Evolutionary conservation across 495 filamentous ascomycete genomes (phyloP).

Genomic region (Choiromyces venosus): DNA sequence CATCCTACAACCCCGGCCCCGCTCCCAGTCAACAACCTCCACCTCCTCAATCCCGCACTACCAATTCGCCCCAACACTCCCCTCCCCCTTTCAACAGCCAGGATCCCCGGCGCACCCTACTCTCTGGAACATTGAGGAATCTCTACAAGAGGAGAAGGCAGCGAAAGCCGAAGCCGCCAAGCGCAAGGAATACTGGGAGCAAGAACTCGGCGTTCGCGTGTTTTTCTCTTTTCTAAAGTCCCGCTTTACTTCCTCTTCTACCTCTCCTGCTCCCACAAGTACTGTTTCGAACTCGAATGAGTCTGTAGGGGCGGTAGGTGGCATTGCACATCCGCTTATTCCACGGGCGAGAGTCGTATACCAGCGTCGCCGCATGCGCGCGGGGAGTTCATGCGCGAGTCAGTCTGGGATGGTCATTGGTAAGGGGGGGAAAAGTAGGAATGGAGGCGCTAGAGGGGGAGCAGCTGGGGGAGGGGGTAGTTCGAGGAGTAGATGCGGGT

Average conservation of each 20-base stretch:
- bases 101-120: constrained; percentile 49
- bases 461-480: constrained; percentile 47
- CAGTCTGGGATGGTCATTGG: constrained; percentile 55
- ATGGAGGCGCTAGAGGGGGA: constrained; percentile 44
- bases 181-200: constrained; percentile 63
- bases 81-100: constrained; percentile 1
- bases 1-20: constrained; percentile 21
- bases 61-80: constrained; percentile 36
- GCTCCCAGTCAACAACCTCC: constrained; percentile 33
- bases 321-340: constrained; percentile 50
- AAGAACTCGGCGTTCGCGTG: constrained; percentile 61
- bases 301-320: constrained; percentile 30
- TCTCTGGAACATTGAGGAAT: constrained; percentile 64
- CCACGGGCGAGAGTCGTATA: constrained; percentile 23
- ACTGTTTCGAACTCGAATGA: constrained; percentile 6
- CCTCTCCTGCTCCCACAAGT: constrained; percentile 39
- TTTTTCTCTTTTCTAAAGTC: constrained; percentile 63
- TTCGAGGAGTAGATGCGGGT: constrained; percentile 21
- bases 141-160: constrained; percentile 23
- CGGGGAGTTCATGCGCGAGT: constrained; percentile 58
- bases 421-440: constrained; percentile 43
- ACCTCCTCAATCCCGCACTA: constrained; percentile 29
- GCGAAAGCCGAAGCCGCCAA: constrained; percentile 23
- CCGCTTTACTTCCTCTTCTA: constrained; percentile 52
- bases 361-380: constrained; percentile 44